Evolutionary conservation across 768 basidiomycete genomes (phyloP).

Genomic region (Podaxis sp.): DNA sequence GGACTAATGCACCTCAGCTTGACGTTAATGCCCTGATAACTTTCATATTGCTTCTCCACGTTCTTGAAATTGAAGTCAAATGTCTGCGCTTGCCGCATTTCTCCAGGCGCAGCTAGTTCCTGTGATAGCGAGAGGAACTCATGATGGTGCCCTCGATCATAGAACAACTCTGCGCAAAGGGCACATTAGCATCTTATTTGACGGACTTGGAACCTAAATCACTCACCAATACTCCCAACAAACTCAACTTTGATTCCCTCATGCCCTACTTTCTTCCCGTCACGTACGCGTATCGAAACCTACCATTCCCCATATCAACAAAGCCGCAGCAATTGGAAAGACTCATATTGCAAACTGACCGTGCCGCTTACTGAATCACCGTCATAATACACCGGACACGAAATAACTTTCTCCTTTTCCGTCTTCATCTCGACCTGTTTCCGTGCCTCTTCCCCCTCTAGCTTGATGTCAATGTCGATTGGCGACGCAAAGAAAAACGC

Average conservation of each 20-base stretch:
- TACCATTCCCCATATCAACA: slow-evolving; percentile 27
- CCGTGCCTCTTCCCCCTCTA: slow-evolving; percentile 82
- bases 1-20: slow-evolving; percentile 74
- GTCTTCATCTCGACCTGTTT: slow-evolving; percentile 89
- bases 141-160: slow-evolving; percentile 96
- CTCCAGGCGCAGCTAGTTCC: slow-evolving; percentile 93
- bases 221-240: slow-evolving; percentile 89
- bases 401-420: slow-evolving; percentile 82
- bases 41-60: slow-evolving; percentile 98
- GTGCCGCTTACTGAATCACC: slow-evolving; percentile 90
- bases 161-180: slow-evolving; percentile 70
- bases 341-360: slow-evolving; percentile 37
- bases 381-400: slow-evolving; percentile 94
- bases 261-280: slow-evolving; percentile 92
- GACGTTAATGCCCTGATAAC: slow-evolving; percentile 97
- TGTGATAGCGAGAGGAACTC: slow-evolving; percentile 96
- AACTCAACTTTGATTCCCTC: slow-evolving; percentile 99
- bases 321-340: background rate
- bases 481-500: slow-evolving; percentile 91
- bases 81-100: slow-evolving; percentile 94
- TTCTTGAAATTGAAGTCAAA: slow-evolving; percentile 99
- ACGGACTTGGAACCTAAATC: background rate
- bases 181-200: slow-evolving; percentile 3
- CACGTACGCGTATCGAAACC: slow-evolving; percentile 86
- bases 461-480: slow-evolving; percentile 86